Evolutionary conservation across 225 moss, liverwort and hornwort species (phyloP).

Genomic region (Ulota crispa): DNA sequence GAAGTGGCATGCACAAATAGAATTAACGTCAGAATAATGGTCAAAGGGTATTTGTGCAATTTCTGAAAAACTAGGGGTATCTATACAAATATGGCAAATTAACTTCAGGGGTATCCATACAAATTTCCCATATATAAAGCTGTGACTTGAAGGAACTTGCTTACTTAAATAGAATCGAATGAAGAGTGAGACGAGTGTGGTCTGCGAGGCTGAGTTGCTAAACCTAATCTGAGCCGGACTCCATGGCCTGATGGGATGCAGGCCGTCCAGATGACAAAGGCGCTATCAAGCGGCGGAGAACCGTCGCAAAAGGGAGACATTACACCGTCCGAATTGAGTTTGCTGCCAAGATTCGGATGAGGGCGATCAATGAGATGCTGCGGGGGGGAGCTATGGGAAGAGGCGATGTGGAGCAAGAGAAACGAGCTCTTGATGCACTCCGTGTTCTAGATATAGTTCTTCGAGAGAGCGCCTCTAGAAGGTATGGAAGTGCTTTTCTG

Average conservation of each 20-base stretch:
- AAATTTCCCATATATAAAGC: not conserved
- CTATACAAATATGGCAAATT: too few relatives aligned
- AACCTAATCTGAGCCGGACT: not conserved
- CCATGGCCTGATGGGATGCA: not conserved
- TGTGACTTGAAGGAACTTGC: not conserved
- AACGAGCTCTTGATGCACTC: slow-evolving; percentile 63
- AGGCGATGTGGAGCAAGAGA: slow-evolving; percentile 23
- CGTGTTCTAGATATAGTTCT: slow-evolving; percentile 81
- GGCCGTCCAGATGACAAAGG: slow-evolving; percentile 27
- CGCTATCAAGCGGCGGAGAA: slow-evolving; percentile 34
- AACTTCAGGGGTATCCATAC: too few relatives aligned
- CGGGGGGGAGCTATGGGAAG: slow-evolving; percentile 31
- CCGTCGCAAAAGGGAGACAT: slow-evolving; percentile 45
- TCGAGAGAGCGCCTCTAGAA: slow-evolving; percentile 65
- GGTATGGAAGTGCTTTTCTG: slow-evolving; percentile 29
- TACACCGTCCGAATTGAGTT: slow-evolving; percentile 54
- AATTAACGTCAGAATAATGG: too few relatives aligned
- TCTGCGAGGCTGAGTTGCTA: not conserved
- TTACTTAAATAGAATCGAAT: not conserved
- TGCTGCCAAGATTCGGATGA: slow-evolving; percentile 70
- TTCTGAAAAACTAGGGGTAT: too few relatives aligned
- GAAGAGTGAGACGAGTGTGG: not conserved
- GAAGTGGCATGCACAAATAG: too few relatives aligned
- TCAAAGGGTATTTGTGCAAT: too few relatives aligned
- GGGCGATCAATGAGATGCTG: slow-evolving; percentile 52